These are phyloP conservation scores for Neltuma alba DNA, from an alignment of 306 rosid genomes.

Conservation along the genomic window DNA sequence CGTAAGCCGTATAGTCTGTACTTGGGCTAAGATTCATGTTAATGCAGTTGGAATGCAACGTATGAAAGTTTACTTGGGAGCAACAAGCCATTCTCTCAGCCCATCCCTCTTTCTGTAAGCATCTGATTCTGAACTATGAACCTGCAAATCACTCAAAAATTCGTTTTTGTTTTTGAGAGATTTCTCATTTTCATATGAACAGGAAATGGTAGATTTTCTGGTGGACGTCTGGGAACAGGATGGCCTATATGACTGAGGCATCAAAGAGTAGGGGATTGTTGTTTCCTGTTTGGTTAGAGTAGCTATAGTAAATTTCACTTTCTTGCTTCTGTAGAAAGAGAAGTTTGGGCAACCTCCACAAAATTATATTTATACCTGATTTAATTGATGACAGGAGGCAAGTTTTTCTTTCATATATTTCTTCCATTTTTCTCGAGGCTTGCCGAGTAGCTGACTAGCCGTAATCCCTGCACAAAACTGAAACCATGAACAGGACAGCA, in stretches of 20 bases:
- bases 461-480: background rate
- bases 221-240: conserved; percentile 83
- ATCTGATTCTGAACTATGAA: conserved; percentile 1
- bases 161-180: background rate
- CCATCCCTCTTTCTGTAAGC: conserved; percentile 68
- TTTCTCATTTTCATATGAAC: conserved; percentile 26
- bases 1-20: conserved; percentile 31
- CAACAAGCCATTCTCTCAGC: conserved; percentile 71
- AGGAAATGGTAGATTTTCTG: conserved; percentile 91
- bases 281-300: conserved; percentile 33
- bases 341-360: conserved; percentile 28
- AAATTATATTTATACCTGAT: conserved; percentile 27
- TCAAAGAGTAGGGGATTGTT: conserved; percentile 18
- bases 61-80: conserved; percentile 72
- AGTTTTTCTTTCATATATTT: background rate
- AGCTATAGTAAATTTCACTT: conserved; percentile 25
- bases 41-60: conserved; percentile 69
- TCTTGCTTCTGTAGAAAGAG: conserved; percentile 36
- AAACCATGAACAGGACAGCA: background rate
- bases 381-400: conserved; percentile 30
- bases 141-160: background rate
- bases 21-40: conserved; percentile 39
- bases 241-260: conserved; percentile 64
- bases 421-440: background rate
- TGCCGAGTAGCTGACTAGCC: background rate